Percentiles rank a stretch among this genome's conserved stretches.
Conservation (phyloP, 305 asterid species). For the Fraxinus ornus region DNA sequence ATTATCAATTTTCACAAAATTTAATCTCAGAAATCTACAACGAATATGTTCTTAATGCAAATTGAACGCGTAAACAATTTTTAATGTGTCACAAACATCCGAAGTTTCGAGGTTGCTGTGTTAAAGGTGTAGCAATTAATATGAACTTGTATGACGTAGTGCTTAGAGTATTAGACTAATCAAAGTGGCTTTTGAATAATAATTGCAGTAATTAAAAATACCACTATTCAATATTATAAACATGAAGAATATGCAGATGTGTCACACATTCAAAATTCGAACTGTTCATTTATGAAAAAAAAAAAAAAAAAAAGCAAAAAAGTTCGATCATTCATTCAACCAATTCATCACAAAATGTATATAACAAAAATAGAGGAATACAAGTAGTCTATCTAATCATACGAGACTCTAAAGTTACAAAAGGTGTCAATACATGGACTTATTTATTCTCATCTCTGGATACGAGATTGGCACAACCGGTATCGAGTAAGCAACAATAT, state of each 20-base stretch:
- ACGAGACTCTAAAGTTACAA: background rate
- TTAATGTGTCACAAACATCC: background rate
- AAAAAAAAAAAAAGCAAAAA: too few relatives aligned
- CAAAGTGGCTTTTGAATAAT: background rate
- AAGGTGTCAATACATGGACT: background rate
- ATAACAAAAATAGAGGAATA: background rate
- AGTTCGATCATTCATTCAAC: background rate
- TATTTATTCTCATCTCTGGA: background rate
- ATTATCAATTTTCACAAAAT: background rate
- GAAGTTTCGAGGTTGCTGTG: background rate
- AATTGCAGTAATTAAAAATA: background rate
- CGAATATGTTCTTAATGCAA: background rate
- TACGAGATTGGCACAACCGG: background rate
- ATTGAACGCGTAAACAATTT: background rate
- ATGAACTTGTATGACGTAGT: background rate
- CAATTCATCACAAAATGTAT: background rate
- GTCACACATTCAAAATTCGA: background rate
- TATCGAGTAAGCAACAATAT: background rate
- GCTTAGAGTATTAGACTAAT: background rate
- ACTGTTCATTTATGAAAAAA: background rate
- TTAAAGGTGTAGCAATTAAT: background rate
- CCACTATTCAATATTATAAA: background rate
- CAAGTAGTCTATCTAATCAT: background rate
- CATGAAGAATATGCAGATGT: background rate
- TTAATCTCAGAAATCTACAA: background rate